phyloP scores from a whole-genome alignment of 164 flowering plant species.

The Piper betle region DNA sequence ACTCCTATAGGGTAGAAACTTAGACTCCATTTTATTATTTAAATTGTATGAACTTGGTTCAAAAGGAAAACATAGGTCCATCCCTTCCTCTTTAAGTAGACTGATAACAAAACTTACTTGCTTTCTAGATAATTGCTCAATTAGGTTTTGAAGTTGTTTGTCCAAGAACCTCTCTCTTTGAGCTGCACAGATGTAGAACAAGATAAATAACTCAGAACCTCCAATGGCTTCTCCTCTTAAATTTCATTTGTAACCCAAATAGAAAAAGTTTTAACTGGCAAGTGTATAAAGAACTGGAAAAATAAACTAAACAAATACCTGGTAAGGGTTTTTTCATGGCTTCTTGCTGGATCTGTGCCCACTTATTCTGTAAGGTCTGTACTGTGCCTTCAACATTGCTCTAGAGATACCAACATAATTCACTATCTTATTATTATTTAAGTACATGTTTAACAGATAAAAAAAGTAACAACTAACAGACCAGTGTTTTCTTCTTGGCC shows the following conservation, averaged over 20 bases:
- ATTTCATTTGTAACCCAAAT: background rate
- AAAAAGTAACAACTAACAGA: slow-evolving; percentile 4
- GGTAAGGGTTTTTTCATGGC: slow-evolving; percentile 78
- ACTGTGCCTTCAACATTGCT: slow-evolving; percentile 49
- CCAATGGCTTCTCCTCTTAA: background rate
- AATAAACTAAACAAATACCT: slow-evolving; percentile 26
- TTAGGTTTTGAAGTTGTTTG: slow-evolving; percentile 81
- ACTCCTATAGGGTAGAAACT: too few species aligned
- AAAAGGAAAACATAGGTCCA: background rate
- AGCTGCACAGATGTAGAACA: slow-evolving; percentile 29
- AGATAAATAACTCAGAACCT: background rate
- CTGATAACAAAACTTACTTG: slow-evolving; percentile 37
- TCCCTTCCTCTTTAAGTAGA: background rate
- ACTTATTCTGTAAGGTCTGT: slow-evolving; percentile 49
- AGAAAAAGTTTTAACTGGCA: background rate
- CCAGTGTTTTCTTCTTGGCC: slow-evolving; percentile 67
- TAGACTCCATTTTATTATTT: background rate
- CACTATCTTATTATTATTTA: background rate
- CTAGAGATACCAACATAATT: slow-evolving; percentile 26
- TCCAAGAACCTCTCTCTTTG: slow-evolving; percentile 85
- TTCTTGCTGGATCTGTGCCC: slow-evolving; percentile 59
- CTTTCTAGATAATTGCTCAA: slow-evolving; percentile 76
- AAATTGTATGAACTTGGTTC: background rate
- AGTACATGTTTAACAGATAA: background rate
- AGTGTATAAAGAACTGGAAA: background rate